These are phyloP conservation scores for Rachicladosporium sp. DNA, from an alignment of 2,329 filamentous ascomycete genomes.

Conservation along the genomic window DNA sequence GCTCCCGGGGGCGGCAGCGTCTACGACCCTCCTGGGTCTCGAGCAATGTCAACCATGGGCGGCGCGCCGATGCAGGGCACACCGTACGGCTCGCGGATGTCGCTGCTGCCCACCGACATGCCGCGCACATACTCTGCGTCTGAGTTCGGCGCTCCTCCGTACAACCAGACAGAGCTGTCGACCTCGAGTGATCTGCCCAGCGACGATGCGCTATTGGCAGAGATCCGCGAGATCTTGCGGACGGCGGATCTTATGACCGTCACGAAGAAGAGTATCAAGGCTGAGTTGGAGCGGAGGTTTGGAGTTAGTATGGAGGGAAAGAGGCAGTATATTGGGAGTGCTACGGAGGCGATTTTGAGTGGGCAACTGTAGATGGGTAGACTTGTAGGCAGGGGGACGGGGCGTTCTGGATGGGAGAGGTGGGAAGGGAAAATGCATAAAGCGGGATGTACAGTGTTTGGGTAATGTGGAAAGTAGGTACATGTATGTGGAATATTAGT, in stretches of 20 bases:
- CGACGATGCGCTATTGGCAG: conserved; percentile 79
- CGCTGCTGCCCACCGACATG: conserved; percentile 58
- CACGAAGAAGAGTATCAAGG: conserved; percentile 96
- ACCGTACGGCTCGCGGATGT: conserved; percentile 52
- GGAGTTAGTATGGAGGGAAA: conserved; percentile 74
- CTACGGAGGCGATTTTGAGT: conserved; percentile 30
- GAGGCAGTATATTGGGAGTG: conserved; percentile 66
- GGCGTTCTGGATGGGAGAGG: no score
- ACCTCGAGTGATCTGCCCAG: conserved; percentile 46
- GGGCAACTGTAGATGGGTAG: conserved; percentile 22
- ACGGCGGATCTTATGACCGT: conserved; percentile 94
- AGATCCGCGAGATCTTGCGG: conserved; percentile 86
- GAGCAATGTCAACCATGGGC: conserved; percentile 48
- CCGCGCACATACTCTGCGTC: conserved; percentile 20
- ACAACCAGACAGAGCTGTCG: conserved; percentile 24
- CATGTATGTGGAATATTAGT: no score
- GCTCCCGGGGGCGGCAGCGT: conserved; percentile 35
- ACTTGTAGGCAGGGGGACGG: no score
- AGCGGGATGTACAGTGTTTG: no score
- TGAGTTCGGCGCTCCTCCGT: conserved; percentile 40
- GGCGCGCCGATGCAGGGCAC: conserved; percentile 14
- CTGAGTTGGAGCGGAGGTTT: conserved; percentile 82
- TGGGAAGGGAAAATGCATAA: no score
- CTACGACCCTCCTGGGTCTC: conserved; percentile 41
- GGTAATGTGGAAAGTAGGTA: no score